phyloP scores from a whole-genome alignment of 2,329 filamentous ascomycete genomes.

The Trichoderma koningiopsis region DNA sequence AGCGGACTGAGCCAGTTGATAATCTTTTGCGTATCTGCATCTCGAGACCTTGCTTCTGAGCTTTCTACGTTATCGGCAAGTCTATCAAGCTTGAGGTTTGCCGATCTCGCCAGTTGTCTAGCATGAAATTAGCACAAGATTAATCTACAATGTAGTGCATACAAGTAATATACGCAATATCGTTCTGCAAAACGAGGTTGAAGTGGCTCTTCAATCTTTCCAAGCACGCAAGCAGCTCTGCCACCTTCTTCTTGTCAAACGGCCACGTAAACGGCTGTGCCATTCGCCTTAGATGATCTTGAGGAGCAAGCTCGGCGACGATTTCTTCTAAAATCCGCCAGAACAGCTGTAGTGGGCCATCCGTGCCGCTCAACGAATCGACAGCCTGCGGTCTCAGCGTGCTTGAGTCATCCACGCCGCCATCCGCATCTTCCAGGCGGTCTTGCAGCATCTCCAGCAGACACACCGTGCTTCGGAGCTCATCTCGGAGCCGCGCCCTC shows the following conservation, averaged over 20 bases:
- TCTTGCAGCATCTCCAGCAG: conserved; percentile 24
- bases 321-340: not conserved
- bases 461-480: conserved; percentile 16
- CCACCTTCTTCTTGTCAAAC: conserved; percentile 3
- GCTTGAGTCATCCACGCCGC: not conserved
- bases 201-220: conserved; percentile 13
- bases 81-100: conserved; percentile 13
- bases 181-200: conserved; percentile 1
- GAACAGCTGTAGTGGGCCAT: not conserved
- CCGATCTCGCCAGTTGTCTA: not conserved
- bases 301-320: not conserved
- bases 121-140: not conserved
- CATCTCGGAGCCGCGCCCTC: conserved; percentile 18
- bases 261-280: conserved; percentile 1
- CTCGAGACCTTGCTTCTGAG: not conserved
- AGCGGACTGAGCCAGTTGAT: not conserved
- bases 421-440: conserved; percentile 18
- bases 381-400: not conserved
- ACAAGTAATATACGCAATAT: not conserved
- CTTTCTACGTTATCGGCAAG: not conserved
- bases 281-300: not conserved
- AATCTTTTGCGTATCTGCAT: not conserved
- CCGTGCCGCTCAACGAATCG: not conserved
- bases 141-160: not conserved
- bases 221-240: not conserved